Evolutionary conservation across 768 basidiomycete species (phyloP), one percentile per base, ranked within the genome.

Genomic region (Calocybe gangraenosa): DNA sequence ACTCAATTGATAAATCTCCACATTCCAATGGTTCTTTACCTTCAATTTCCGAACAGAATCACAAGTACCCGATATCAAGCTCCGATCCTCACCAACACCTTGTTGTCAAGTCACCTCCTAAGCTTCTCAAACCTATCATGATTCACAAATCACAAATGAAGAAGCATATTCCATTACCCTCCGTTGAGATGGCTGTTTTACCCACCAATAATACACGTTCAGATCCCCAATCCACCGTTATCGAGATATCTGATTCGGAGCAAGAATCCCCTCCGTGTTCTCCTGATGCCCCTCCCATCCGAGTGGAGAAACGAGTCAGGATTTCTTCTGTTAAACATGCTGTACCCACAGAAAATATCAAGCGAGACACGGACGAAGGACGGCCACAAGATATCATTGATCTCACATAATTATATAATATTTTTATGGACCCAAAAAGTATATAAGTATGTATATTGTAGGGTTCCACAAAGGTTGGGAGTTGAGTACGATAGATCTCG

Each of bases 241-340:
- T 74, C 20, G 61, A 65, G 11, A 64, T 73, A 5, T 73, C 69
- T 2, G 71, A 67, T 47, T 70, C 67, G 18, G 68, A 69, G 8
- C 50, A 51, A 28, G 46, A 48, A 10, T 23, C 40, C 6, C 46
- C 45, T 28, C 11, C 25, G 11, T 6, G 6, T 28, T 11, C 6
- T 6, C 25, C 25, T 28, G 25, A 11, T 6, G 25, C 25, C 11
- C 25, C 11, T 28, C 25, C n/a, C n/a, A n/a, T n/a, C n/a, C n/a
- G n/a, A n/a, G n/a, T n/a, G n/a, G n/a, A n/a, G n/a, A n/a, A n/a
- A n/a, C n/a, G n/a, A n/a, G n/a, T n/a, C n/a, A n/a, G n/a, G n/a
- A n/a, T n/a, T n/a, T n/a, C n/a, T n/a, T n/a, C n/a, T n/a, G n/a
- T n/a, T n/a, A n/a, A n/a, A n/a, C n/a, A n/a, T n/a, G n/a, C n/a